A percentile compares a stretch with the other conserved stretches of the same genome.
phyloP scores from a whole-genome alignment of 306 rosid species.

The Vigna mungo region DNA sequence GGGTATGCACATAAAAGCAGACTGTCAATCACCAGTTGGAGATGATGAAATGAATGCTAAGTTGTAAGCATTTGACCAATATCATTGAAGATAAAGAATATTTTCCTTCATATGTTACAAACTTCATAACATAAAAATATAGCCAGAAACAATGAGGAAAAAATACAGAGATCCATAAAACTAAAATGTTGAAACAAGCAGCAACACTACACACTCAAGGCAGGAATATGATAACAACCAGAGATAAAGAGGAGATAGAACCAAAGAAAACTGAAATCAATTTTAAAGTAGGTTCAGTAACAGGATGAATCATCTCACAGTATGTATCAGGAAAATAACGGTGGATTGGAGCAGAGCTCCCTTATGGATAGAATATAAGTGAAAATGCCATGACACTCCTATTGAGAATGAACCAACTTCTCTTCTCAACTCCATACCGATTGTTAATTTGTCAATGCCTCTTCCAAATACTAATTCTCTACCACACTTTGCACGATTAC shows the following conservation, averaged over 20 bases:
- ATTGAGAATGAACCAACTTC: neutral
- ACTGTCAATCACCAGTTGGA: slow-evolving; percentile 4
- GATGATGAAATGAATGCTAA: neutral
- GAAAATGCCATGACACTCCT: neutral
- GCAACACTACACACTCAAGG: neutral
- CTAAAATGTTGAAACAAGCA: slow-evolving; percentile 23
- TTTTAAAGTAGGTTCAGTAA: neutral
- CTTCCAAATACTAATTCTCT: neutral
- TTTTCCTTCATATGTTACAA: neutral
- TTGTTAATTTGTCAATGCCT: neutral
- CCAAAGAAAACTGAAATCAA: neutral
- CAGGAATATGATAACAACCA: neutral
- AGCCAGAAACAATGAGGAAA: neutral
- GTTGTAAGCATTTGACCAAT: slow-evolving; percentile 3
- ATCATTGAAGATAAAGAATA: neutral
- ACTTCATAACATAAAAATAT: neutral
- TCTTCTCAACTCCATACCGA: neutral
- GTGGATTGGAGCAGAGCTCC: neutral
- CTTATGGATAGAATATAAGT: neutral
- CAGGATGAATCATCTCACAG: neutral
- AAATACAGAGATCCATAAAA: neutral
- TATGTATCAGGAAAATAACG: neutral
- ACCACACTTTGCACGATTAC: neutral
- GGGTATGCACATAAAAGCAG: neutral
- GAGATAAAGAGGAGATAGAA: neutral